These are phyloP conservation scores for Lodderomyces metapsilosis DNA, from an alignment of 1,139 yeast species.

Conservation along the genomic window DNA sequence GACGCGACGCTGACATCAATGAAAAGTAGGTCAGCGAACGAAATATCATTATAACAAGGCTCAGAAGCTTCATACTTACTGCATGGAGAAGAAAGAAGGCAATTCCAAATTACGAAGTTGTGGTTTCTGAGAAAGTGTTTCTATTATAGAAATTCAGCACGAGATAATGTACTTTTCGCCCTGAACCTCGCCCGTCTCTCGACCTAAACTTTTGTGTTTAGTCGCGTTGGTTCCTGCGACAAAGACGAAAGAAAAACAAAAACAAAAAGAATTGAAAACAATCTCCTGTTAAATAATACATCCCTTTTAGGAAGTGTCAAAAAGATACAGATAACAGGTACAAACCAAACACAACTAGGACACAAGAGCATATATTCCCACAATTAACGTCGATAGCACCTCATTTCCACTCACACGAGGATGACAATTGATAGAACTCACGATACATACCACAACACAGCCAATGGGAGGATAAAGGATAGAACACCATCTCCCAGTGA, in stretches of 20 bases:
- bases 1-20: too few species aligned
- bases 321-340: not conserved
- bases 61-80: too few species aligned
- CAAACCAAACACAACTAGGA: not conserved
- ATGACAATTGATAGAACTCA: not conserved
- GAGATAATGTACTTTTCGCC: too few species aligned
- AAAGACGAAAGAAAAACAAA: not conserved
- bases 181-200: not conserved
- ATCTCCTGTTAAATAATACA: not conserved
- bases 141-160: too few species aligned
- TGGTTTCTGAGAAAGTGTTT: too few species aligned
- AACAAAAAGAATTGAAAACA: too few species aligned
- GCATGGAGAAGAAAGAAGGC: too few species aligned
- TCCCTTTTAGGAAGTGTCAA: not conserved
- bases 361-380: not conserved
- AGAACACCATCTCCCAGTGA: conserved; percentile 5
- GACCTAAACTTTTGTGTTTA: not conserved
- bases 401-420: too few species aligned
- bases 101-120: too few species aligned
- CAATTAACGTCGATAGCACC: too few species aligned
- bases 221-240: not conserved
- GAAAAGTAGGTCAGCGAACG: too few species aligned
- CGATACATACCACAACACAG: not conserved
- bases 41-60: too few species aligned
- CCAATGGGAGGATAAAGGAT: not conserved